A percentile compares a stretch with the other conserved stretches of the same genome.
Evolutionary conservation across 208 protist species (phyloP).

Genomic region (Acanthamoeba lenticulata): DNA sequence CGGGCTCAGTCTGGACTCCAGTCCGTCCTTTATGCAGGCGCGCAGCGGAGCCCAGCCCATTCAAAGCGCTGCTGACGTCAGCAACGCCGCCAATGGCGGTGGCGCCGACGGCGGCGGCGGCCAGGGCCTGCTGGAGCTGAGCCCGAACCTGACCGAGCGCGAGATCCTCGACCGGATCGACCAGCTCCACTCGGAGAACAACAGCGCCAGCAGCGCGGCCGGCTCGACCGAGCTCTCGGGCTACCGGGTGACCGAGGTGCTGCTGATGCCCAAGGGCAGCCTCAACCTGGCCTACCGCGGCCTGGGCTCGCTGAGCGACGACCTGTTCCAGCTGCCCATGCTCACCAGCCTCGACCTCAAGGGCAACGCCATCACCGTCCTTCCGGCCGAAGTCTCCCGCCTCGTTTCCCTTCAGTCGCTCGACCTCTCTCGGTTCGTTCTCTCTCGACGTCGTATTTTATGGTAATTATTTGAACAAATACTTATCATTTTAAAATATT

Average conservation of each 20-base stretch:
- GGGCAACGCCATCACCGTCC: background rate
- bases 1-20: background rate
- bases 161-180: constrained; percentile 4
- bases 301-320: background rate
- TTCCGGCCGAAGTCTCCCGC: background rate
- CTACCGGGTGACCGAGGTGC: constrained; percentile 32
- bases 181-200: background rate
- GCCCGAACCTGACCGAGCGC: background rate
- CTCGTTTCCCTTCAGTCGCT: background rate
- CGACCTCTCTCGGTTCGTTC: background rate
- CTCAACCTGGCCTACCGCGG: constrained; percentile 14
- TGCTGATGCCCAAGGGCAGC: constrained; percentile 43
- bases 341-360: constrained; percentile 23
- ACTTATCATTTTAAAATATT: too few relatives aligned
- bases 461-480: too few relatives aligned
- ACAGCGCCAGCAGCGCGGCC: background rate
- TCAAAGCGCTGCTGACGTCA: too few relatives aligned
- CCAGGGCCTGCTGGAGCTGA: background rate
- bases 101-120: background rate
- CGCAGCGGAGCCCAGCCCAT: too few relatives aligned
- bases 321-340: constrained; percentile 52
- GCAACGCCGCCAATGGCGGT: too few relatives aligned
- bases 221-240: constrained; percentile 13
- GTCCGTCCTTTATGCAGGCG: background rate
- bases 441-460: background rate